Percentiles rank a stretch among this genome's conserved stretches.
Conservation (phyloP, 768 basidiomycete genomes). For the Tubosaeta sp. region DNA sequence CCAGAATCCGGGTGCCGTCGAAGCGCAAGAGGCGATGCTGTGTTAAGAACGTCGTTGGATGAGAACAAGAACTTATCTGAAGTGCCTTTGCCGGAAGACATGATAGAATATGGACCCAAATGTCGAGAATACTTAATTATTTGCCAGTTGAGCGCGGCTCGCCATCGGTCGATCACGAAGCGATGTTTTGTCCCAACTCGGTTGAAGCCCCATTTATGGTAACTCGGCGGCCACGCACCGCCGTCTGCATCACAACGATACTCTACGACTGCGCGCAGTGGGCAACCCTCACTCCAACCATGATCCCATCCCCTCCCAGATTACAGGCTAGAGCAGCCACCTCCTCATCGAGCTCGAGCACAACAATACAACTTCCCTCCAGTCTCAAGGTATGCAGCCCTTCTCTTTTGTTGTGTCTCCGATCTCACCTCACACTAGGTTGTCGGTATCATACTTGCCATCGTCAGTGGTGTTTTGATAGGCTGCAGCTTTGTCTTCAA, state of each 20-base stretch:
- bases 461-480: conserved; percentile 81
- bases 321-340: conserved; percentile 28
- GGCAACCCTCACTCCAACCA: not conserved
- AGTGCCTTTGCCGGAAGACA: conserved; percentile 8
- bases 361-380: conserved; percentile 32
- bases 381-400: conserved; percentile 49
- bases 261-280: conserved; percentile 4
- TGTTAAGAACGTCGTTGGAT: conserved; percentile 3
- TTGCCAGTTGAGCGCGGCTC: too few species aligned
- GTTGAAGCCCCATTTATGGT: too few species aligned
- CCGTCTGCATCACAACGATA: conserved; percentile 11
- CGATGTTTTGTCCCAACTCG: too few species aligned
- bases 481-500: conserved; percentile 95
- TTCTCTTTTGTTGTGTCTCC: not conserved
- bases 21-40: not conserved
- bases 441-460: conserved; percentile 73
- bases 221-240: not conserved
- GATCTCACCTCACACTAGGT: conserved; percentile 38
- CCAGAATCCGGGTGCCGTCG: conserved; percentile 12
- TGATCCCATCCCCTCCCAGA: conserved; percentile 7
- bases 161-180: too few species aligned
- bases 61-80: conserved; percentile 10
- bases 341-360: conserved; percentile 33
- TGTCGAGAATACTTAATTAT: too few species aligned
- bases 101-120: too few species aligned